Evolutionary conservation across 139 green algal species (phyloP).

Genomic region (Zygnema circumcarinatum): DNA sequence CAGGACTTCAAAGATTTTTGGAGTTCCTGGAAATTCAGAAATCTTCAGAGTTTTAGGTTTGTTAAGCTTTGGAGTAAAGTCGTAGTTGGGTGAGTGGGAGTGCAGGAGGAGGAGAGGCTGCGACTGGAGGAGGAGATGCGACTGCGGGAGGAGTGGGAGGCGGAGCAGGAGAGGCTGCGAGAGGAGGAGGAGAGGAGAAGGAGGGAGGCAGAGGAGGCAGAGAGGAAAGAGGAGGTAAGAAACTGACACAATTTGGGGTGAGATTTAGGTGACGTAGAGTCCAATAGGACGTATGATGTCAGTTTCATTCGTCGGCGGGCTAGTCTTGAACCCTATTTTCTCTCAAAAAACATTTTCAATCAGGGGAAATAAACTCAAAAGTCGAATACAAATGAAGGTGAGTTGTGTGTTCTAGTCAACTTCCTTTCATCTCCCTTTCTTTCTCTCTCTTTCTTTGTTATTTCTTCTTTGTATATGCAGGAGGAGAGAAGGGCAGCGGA

Average conservation of each 20-base stretch:
- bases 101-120: neutral
- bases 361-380: neutral
- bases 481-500: neutral
- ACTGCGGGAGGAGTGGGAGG: neutral
- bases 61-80: neutral
- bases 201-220: neutral
- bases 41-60: neutral
- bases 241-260: neutral
- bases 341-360: neutral
- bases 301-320: neutral
- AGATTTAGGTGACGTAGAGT: neutral
- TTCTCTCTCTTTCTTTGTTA: slow-evolving; percentile 6
- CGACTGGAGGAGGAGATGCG: neutral
- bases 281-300: neutral
- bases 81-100: neutral
- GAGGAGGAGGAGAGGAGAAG: neutral
- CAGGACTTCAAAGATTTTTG: neutral
- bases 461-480: neutral
- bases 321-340: neutral
- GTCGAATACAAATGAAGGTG: neutral
- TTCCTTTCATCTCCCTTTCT: neutral
- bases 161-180: neutral
- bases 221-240: neutral
- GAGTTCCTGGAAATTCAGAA: neutral
- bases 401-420: neutral